phyloP scores from a whole-genome alignment of 495 filamentous ascomycete genomes.

The Stereocaulon alpinum region DNA sequence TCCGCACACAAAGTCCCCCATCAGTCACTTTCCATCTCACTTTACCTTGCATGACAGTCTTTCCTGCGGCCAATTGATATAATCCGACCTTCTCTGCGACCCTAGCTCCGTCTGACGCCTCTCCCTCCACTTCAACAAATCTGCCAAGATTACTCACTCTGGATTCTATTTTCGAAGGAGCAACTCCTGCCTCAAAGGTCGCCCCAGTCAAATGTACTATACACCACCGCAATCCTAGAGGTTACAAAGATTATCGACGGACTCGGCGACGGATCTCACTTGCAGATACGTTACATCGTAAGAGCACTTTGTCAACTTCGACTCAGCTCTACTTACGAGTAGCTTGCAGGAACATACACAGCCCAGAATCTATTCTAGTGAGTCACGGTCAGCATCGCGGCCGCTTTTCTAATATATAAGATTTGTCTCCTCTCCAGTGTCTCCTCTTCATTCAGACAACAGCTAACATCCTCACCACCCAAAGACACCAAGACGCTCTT shows the following conservation, averaged over 20 bases:
- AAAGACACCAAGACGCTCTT: constrained; percentile 15
- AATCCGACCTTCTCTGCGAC: constrained; percentile 4
- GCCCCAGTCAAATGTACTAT: constrained; percentile 3
- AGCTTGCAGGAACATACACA: constrained; percentile 17
- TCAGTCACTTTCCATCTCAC: constrained; percentile 5
- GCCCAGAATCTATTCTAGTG: constrained; percentile 17
- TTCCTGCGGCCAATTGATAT: constrained; percentile 17
- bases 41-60: constrained; percentile 7
- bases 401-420: constrained; percentile 12
- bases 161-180: constrained; percentile 13
- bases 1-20: neutral
- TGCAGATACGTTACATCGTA: constrained; percentile 15
- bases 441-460: constrained; percentile 12
- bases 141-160: constrained; percentile 6
- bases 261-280: constrained; percentile 14
- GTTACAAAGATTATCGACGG: constrained; percentile 15
- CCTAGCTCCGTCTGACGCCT: constrained; percentile 12
- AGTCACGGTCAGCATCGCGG: constrained; percentile 11
- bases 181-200: constrained; percentile 5
- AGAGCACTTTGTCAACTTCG: constrained; percentile 4
- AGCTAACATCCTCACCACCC: constrained; percentile 15
- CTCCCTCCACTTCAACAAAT: constrained; percentile 7
- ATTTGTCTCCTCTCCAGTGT: neutral
- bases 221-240: constrained; percentile 22
- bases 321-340: constrained; percentile 18